A percentile compares a stretch with the other conserved stretches of the same genome.
Evolutionary conservation across 768 basidiomycete genomes (phyloP).

Genomic region (Leccinum fibrillosum): DNA sequence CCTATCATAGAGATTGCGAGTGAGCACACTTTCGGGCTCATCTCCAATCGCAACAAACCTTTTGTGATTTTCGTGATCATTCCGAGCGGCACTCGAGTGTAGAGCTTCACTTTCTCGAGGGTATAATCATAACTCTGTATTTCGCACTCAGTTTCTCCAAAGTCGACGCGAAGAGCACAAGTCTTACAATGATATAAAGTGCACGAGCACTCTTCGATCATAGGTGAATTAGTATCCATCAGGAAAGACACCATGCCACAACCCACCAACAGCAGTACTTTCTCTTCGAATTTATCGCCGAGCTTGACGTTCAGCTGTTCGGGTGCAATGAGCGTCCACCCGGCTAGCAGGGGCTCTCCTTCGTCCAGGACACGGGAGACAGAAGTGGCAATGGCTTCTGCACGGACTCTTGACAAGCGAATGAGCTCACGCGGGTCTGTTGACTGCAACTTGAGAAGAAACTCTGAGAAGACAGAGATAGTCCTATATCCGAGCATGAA

Average conservation of each 20-base stretch:
- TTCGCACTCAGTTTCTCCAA: constrained; percentile 1
- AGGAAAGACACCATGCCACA: background rate
- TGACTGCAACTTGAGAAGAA: constrained; percentile 80
- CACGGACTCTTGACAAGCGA: constrained; percentile 82
- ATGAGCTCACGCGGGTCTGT: constrained; percentile 92
- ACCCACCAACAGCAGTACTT: constrained; percentile 82
- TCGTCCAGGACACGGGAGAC: constrained; percentile 72
- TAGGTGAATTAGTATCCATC: constrained; percentile 1
- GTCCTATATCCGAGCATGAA: constrained; percentile 88
- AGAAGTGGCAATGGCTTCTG: constrained; percentile 90
- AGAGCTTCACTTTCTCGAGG: constrained; percentile 87
- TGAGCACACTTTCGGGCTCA: background rate
- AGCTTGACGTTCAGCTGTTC: constrained; percentile 68
- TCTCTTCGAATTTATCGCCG: constrained; percentile 89
- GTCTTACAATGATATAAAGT: constrained; percentile 73
- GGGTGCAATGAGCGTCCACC: constrained; percentile 93
- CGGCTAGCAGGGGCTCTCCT: constrained; percentile 73
- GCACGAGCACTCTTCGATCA: constrained; percentile 40
- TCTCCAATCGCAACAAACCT: constrained; percentile 43
- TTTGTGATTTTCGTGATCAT: constrained; percentile 75
- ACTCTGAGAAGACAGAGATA: constrained; percentile 88
- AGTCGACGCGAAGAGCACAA: constrained; percentile 1
- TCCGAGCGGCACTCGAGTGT: constrained; percentile 83
- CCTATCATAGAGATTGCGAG: constrained; percentile 42
- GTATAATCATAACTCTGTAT: constrained; percentile 87